These are phyloP conservation scores for Botryotinia globosa DNA, from an alignment of 2,329 filamentous ascomycete genomes.

Conservation along the genomic window DNA sequence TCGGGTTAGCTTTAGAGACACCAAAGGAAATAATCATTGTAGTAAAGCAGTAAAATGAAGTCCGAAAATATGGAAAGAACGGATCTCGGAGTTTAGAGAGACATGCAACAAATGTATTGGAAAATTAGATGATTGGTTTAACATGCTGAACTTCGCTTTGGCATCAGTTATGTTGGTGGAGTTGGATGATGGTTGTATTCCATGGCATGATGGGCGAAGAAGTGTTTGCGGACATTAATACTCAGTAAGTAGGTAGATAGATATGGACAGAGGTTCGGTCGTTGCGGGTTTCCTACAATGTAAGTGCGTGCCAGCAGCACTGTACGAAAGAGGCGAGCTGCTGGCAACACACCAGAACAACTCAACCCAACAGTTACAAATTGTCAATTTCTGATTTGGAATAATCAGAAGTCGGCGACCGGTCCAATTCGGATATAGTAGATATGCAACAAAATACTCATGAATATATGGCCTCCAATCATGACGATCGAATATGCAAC, in stretches of 20 bases:
- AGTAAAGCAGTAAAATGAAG: background rate
- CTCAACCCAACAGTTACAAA: background rate
- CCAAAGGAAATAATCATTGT: background rate
- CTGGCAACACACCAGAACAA: slow-evolving; percentile 2
- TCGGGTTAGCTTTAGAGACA: background rate
- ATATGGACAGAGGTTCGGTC: background rate
- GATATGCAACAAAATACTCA: background rate
- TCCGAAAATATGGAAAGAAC: background rate
- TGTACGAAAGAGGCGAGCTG: background rate
- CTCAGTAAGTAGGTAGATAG: background rate
- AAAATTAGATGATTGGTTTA: background rate
- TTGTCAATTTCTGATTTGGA: background rate
- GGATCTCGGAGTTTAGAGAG: slow-evolving; percentile 7
- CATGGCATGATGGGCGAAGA: background rate
- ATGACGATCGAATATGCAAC: background rate
- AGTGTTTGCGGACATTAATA: background rate
- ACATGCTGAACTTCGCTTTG: background rate
- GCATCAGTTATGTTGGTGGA: background rate
- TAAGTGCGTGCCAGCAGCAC: background rate
- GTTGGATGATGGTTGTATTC: background rate
- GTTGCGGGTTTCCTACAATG: background rate
- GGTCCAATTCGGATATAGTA: slow-evolving; percentile 7
- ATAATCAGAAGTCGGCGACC: background rate
- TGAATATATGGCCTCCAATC: background rate
- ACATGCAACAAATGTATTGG: background rate